Evolutionary conservation across 805 yeast species (phyloP), one percentile per base, ranked within the genome.

Genomic region (Cyberlindnera maclurae): DNA sequence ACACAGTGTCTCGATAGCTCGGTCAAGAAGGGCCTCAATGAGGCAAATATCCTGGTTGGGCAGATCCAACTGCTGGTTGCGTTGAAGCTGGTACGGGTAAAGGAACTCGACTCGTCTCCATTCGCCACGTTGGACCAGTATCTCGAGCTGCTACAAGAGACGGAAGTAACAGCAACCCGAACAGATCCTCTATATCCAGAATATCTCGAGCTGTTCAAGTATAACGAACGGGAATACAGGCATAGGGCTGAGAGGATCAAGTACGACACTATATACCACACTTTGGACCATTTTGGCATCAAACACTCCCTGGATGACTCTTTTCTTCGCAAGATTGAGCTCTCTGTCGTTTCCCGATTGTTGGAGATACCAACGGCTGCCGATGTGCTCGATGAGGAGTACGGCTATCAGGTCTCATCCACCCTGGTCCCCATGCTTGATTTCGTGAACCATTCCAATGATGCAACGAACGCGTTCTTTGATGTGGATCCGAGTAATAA

Each of bases 361-460:
- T 60, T 81, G 34, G 88, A 81, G 51, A 79, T 82, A 3, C 89
- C 90, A 0, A 39, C 11, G 41, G 43, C 6, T 31, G 43, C 13
- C 30, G 27, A 31, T 15, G 44, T 38, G 26, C 26, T 29, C 15
- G 45, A 39, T 4, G 40, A 33, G 12, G 29, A 31, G 11, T 29
- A 39, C 11, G 73, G 68, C 32, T 77, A 63, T 44, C 49, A 55
- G 4, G 71, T 72, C 5, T 70, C 73, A 36, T 66, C 77, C 0
- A 71, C 84, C 0, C 54, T 82, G 39, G 84, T 81, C 1, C 88
- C 90, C 1, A 43, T 78, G 1, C 49, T 82, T 24, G 90, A 82
- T 55, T 82, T 74, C 64, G 82, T 72, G 5, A 82, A 82, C 53
- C 90, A 82, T 52, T 59, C 62, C 31, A 64, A 63, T 40, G 57